phyloP scores from a whole-genome alignment of 768 basidiomycete species.

The Clitopilus passeckerianus region DNA sequence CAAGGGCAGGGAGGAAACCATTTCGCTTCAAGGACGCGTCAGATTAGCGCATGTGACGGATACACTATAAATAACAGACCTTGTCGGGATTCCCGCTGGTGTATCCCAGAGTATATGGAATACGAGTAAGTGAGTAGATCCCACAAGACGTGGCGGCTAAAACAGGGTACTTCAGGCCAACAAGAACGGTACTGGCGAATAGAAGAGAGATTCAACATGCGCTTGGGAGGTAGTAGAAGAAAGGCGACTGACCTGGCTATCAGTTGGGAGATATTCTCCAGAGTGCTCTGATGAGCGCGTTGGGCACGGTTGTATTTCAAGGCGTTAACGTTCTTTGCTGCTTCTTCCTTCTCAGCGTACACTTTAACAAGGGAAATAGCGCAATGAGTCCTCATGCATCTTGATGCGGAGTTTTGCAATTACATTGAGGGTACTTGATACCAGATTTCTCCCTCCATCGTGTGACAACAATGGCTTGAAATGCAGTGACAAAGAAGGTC shows the following conservation, averaged over 20 bases:
- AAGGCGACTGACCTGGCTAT: conserved; percentile 12
- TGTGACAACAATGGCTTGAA: neutral
- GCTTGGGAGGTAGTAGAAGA: neutral
- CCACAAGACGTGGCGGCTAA: neutral
- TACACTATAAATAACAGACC: too few relatives aligned
- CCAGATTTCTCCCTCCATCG: neutral
- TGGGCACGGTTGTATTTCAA: neutral
- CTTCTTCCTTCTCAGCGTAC: conserved; percentile 1
- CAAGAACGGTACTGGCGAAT: neutral
- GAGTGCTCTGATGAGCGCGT: conserved; percentile 56
- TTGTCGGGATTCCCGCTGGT: too few relatives aligned
- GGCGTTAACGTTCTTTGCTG: neutral
- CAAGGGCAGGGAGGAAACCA: too few relatives aligned
- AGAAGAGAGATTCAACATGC: neutral
- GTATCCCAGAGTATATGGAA: neutral
- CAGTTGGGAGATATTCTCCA: conserved; percentile 40
- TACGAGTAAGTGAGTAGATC: neutral
- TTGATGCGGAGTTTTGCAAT: neutral
- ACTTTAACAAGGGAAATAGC: neutral
- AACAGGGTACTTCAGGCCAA: neutral
- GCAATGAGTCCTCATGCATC: neutral
- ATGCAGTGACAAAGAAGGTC: neutral
- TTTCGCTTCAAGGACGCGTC: too few relatives aligned
- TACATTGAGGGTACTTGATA: neutral
- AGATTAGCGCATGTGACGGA: too few relatives aligned